Evolutionary conservation across 2,329 filamentous ascomycete genomes (phyloP).

Genomic region (Fusarium falciforme): DNA sequence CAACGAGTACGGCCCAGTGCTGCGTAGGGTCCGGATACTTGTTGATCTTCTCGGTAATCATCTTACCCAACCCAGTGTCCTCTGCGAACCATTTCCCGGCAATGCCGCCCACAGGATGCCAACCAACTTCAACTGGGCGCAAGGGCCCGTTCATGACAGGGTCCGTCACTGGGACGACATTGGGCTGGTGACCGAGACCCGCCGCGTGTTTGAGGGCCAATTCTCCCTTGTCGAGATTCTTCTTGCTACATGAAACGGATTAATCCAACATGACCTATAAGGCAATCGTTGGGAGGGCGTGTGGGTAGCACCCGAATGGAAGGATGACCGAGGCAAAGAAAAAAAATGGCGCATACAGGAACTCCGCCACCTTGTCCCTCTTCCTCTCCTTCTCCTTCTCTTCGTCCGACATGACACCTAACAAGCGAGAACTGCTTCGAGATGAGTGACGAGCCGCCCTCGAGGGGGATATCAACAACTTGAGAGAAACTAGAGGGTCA

Average conservation of each 20-base stretch:
- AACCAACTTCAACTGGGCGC: conserved; percentile 62
- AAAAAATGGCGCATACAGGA: conserved; percentile 47
- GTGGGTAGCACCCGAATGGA: background rate
- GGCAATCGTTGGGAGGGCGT: background rate
- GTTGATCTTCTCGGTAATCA: conserved; percentile 66
- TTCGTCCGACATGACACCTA: conserved; percentile 23
- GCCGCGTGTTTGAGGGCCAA: conserved; percentile 50
- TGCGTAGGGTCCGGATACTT: conserved; percentile 69
- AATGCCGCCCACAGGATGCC: conserved; percentile 68
- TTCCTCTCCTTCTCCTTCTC: conserved; percentile 44
- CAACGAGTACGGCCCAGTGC: conserved; percentile 70
- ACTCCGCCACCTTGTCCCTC: conserved; percentile 48
- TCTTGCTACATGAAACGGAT: conserved; percentile 34
- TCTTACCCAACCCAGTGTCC: conserved; percentile 63
- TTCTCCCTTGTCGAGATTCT: conserved; percentile 51
- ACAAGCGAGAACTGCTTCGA: background rate
- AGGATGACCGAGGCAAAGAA: background rate
- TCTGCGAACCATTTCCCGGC: conserved; percentile 70
- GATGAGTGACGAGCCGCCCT: background rate
- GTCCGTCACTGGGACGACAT: conserved; percentile 44
- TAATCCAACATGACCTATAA: background rate
- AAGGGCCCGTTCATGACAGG: conserved; percentile 46
- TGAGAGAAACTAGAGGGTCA: background rate
- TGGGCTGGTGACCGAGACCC: conserved; percentile 48
- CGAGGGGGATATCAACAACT: background rate